Evolutionary conservation across 805 yeast species (phyloP).

Genomic region (Cyberlindnera xylosilytica): DNA sequence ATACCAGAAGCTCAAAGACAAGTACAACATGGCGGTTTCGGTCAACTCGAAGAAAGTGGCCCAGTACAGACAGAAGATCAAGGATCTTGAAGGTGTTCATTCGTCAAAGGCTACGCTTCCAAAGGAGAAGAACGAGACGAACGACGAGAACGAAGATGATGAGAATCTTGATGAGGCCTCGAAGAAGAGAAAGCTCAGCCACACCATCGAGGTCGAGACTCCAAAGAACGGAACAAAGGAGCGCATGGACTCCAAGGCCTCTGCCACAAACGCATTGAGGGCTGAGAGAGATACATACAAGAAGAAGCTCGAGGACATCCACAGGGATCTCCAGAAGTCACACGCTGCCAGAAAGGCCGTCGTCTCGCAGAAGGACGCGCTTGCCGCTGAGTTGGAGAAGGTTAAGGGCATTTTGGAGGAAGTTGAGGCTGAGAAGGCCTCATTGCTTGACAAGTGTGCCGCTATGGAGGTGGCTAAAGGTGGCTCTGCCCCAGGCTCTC

Average conservation of each 20-base stretch:
- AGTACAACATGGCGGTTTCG: conserved; percentile 10
- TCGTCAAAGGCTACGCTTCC: background rate
- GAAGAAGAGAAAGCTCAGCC: background rate
- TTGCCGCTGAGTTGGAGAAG: background rate
- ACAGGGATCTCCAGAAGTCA: background rate
- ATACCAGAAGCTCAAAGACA: conserved; percentile 26
- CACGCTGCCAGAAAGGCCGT: background rate
- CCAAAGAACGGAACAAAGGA: background rate
- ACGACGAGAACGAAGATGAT: background rate
- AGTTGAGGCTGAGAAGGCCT: background rate
- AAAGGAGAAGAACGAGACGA: background rate
- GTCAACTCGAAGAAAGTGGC: background rate
- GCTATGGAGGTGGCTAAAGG: background rate
- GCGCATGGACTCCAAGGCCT: background rate
- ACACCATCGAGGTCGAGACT: conserved; percentile 1
- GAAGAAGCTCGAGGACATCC: background rate
- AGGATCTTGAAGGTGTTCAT: background rate
- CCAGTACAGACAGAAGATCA: background rate
- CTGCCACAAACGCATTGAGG: background rate
- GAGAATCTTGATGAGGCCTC: background rate
- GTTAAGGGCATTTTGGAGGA: background rate
- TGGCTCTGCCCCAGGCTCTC: background rate
- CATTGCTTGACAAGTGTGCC: background rate
- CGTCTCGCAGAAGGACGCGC: background rate
- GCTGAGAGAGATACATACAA: conserved; percentile 6